Evolutionary conservation across 116 monocot genomes (phyloP).

Genomic region (Dioscorea cayenensis): DNA sequence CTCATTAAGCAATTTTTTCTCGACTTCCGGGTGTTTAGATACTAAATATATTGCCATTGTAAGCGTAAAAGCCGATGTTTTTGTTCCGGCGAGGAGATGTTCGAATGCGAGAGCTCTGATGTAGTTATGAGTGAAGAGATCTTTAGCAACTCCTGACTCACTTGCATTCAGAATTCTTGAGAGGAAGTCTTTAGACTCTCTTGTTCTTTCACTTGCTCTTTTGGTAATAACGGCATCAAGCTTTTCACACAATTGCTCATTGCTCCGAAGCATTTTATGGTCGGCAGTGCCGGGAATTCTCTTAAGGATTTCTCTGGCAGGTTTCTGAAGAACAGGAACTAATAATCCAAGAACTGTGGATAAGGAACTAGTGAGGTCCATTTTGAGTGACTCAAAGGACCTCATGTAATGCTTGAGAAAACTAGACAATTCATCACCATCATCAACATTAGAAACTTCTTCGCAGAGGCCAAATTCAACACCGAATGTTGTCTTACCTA

Average conservation of each 20-base stretch:
- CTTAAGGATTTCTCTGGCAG: slow-evolving; percentile 35
- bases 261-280: slow-evolving; percentile 22
- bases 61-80: slow-evolving; percentile 75
- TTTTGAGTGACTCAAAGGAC: slow-evolving; percentile 66
- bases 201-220: slow-evolving; percentile 19
- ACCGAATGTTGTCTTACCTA: slow-evolving; percentile 75
- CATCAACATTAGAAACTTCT: not conserved
- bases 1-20: slow-evolving; percentile 66
- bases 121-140: slow-evolving; percentile 47
- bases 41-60: slow-evolving; percentile 54
- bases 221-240: slow-evolving; percentile 46
- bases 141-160: slow-evolving; percentile 15
- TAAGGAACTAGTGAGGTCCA: slow-evolving; percentile 77
- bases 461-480: slow-evolving; percentile 54
- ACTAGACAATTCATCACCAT: slow-evolving; percentile 18
- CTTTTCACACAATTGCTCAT: slow-evolving; percentile 35
- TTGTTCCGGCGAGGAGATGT: slow-evolving; percentile 85
- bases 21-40: slow-evolving; percentile 54
- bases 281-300: slow-evolving; percentile 60
- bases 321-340: slow-evolving; percentile 52
- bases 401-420: slow-evolving; percentile 64
- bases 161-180: slow-evolving; percentile 49
- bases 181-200: slow-evolving; percentile 49
- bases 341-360: slow-evolving; percentile 69
- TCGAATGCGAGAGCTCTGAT: slow-evolving; percentile 67